A percentile compares a stretch with the other conserved stretches of the same genome.
phyloP scores from a whole-genome alignment of 2,329 filamentous ascomycete species.

The Zasmidium citrigriseum region DNA sequence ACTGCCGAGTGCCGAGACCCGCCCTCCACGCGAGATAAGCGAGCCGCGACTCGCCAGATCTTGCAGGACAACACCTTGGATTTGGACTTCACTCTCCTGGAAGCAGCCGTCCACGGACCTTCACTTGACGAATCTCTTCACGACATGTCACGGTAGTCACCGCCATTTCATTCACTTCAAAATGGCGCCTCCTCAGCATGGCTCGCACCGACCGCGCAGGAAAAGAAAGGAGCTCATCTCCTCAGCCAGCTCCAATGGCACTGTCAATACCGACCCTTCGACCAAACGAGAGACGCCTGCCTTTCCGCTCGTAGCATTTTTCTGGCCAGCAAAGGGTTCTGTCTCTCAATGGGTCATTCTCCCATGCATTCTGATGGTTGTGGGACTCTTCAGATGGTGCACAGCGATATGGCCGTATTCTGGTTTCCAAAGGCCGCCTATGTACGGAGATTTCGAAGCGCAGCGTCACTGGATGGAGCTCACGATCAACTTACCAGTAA shows the following conservation, averaged over 20 bases:
- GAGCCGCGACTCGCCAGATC: neutral
- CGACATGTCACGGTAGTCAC: conserved; percentile 14
- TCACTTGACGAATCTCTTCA: neutral
- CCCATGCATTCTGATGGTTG: conserved; percentile 83
- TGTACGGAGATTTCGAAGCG: conserved; percentile 97
- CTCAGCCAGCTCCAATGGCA: conserved; percentile 43
- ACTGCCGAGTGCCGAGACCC: neutral
- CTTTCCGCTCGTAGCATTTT: conserved; percentile 89
- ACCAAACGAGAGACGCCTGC: conserved; percentile 61
- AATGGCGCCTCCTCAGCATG: conserved; percentile 27
- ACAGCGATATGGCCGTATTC: conserved; percentile 94
- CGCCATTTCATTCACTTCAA: neutral
- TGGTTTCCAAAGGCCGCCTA: conserved; percentile 78
- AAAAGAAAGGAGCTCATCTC: conserved; percentile 44
- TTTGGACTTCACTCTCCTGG: neutral
- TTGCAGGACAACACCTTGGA: neutral
- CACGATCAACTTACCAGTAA: conserved; percentile 82
- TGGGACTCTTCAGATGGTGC: conserved; percentile 91
- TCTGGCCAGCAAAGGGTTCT: conserved; percentile 80
- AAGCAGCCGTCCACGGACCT: too few relatives aligned
- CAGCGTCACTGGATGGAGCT: conserved; percentile 99
- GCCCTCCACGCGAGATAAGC: neutral
- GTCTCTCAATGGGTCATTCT: conserved; percentile 90
- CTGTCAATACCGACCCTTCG: conserved; percentile 44
- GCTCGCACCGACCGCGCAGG: conserved; percentile 41